Conservation (phyloP, 2,329 filamentous ascomycete species). For the Colletotrichum tofieldiae region DNA sequence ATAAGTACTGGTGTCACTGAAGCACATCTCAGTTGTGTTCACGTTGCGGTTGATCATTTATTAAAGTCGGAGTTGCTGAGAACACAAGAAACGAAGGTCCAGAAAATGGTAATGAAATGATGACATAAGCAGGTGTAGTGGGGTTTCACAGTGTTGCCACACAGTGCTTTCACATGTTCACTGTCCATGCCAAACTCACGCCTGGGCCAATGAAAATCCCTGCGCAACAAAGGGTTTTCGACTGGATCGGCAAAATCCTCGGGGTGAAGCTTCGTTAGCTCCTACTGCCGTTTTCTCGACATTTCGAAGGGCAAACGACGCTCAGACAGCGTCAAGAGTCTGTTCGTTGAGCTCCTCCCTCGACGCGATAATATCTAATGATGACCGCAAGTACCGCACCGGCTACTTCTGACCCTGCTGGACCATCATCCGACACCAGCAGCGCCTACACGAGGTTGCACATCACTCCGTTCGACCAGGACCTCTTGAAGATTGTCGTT, state of each 20-base stretch:
- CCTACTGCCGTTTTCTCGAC: slow-evolving; percentile 21
- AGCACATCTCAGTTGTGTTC: no score
- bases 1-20: no score
- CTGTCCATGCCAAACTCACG: neutral
- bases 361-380: slow-evolving; percentile 32
- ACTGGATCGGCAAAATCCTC: slow-evolving; percentile 39
- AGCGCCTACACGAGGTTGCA: slow-evolving; percentile 76
- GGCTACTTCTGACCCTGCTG: slow-evolving; percentile 22
- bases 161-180: slow-evolving; percentile 2
- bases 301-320: slow-evolving; percentile 30
- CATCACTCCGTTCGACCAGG: slow-evolving; percentile 87
- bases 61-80: no score
- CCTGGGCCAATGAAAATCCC: slow-evolving; percentile 43
- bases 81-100: no score
- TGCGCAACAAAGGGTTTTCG: slow-evolving; percentile 45
- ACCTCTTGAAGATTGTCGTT: slow-evolving; percentile 81
- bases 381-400: slow-evolving; percentile 18
- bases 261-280: slow-evolving; percentile 24
- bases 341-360: neutral
- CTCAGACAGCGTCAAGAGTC: slow-evolving; percentile 9
- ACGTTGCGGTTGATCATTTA: no score
- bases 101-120: neutral
- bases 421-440: slow-evolving; percentile 33
- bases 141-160: neutral
- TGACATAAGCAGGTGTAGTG: slow-evolving; percentile 30